phyloP scores from a whole-genome alignment of 768 basidiomycete genomes.

The Podaxis mareebaensis region DNA sequence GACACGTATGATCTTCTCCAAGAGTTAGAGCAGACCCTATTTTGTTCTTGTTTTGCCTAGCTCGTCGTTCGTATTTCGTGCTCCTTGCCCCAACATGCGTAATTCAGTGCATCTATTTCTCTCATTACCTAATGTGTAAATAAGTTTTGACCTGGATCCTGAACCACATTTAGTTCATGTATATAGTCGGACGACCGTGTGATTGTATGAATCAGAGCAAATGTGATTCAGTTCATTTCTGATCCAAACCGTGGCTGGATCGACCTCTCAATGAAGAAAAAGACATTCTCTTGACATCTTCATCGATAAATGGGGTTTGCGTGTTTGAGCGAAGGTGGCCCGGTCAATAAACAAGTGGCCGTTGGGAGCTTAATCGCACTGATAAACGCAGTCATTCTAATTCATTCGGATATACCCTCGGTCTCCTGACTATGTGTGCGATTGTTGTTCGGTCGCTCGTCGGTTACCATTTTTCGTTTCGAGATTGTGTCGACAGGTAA shows the following conservation, averaged over 20 bases:
- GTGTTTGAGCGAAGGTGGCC: background rate
- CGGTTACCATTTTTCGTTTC: background rate
- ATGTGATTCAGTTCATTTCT: background rate
- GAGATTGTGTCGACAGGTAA: background rate
- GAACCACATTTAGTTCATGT: background rate
- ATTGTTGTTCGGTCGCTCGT: background rate
- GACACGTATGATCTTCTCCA: conserved; percentile 11
- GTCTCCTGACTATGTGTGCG: conserved; percentile 2
- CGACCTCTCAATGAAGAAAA: background rate
- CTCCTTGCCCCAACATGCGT: background rate
- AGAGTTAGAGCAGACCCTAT: background rate
- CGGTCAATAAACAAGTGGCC: conserved; percentile 1
- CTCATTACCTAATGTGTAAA: background rate
- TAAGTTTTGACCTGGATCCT: background rate
- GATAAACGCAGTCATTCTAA: background rate
- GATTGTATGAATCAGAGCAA: background rate
- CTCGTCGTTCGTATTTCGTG: background rate
- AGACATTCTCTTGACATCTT: background rate
- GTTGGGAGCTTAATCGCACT: background rate
- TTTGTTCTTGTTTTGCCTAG: background rate
- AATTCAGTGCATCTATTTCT: background rate
- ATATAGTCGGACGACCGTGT: background rate
- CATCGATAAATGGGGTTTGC: background rate
- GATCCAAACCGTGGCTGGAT: background rate
- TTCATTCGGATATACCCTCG: background rate